Evolutionary conservation across 2,329 filamentous ascomycete species (phyloP).

Genomic region (Cladosporium phlei): DNA sequence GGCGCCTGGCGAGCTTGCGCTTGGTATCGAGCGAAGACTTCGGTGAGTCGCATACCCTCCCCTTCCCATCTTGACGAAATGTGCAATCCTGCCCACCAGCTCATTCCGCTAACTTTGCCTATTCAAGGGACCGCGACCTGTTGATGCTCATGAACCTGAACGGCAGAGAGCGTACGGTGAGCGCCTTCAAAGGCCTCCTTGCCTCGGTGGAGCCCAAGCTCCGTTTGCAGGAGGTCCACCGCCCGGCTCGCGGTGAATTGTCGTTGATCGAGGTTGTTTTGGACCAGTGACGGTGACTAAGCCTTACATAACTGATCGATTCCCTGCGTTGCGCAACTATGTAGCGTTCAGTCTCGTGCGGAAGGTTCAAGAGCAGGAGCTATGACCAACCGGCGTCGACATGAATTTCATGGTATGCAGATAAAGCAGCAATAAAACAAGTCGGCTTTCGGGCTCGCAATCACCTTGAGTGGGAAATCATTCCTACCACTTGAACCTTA

Average conservation of each 20-base stretch:
- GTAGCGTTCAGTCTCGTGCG: too few species aligned
- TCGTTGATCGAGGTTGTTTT: background rate
- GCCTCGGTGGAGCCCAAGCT: background rate
- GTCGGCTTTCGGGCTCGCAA: too few species aligned
- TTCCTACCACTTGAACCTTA: too few species aligned
- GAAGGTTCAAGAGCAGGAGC: too few species aligned
- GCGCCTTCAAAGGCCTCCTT: constrained; percentile 19
- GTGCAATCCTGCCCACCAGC: too few species aligned
- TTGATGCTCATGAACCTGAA: constrained; percentile 25
- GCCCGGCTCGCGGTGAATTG: background rate
- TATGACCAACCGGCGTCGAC: too few species aligned
- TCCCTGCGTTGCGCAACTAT: too few species aligned
- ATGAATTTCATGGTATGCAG: too few species aligned
- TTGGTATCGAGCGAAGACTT: constrained; percentile 17
- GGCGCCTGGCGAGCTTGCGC: background rate
- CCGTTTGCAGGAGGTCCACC: background rate
- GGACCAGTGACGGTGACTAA: background rate
- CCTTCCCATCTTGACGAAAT: background rate
- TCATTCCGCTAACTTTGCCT: background rate
- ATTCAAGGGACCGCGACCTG: constrained; percentile 20
- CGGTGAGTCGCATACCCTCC: background rate
- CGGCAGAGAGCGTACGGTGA: constrained; percentile 20
- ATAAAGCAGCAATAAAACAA: too few species aligned
- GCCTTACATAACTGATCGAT: too few species aligned
- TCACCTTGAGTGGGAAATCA: too few species aligned